These are phyloP conservation scores for Termitomyces titanicus DNA, from an alignment of 768 basidiomycete genomes.

Conservation along the genomic window DNA sequence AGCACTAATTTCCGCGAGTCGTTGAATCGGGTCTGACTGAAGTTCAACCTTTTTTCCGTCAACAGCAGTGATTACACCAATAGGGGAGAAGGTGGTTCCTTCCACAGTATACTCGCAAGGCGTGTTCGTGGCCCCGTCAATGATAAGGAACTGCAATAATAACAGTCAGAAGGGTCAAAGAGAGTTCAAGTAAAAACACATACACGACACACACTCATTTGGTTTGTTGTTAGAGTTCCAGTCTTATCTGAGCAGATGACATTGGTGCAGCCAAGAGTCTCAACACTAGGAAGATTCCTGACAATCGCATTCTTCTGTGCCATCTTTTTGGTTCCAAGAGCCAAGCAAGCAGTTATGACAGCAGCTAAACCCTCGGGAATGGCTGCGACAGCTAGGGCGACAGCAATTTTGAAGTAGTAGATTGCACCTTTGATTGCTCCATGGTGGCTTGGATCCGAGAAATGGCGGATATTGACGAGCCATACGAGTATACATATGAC, in stretches of 20 bases:
- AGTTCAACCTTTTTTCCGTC: slow-evolving; percentile 65
- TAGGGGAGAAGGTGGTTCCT: slow-evolving; percentile 89
- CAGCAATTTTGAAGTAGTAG: slow-evolving; percentile 99
- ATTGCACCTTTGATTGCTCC: slow-evolving; percentile 90
- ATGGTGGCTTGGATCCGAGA: slow-evolving; percentile 92
- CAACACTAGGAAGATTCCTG: slow-evolving; percentile 91
- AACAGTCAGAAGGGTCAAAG: slow-evolving; percentile 4
- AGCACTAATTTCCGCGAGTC: slow-evolving; percentile 87
- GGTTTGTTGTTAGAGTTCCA: slow-evolving; percentile 92
- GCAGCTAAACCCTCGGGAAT: slow-evolving; percentile 99
- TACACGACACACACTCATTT: slow-evolving; percentile 92
- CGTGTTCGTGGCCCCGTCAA: slow-evolving; percentile 48
- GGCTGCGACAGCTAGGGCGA: slow-evolving; percentile 97
- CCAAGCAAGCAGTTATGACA: slow-evolving; percentile 95
- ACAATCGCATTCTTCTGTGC: slow-evolving; percentile 99
- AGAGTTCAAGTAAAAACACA: slow-evolving; percentile 14
- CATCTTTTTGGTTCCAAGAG: slow-evolving; percentile 98
- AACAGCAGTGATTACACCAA: slow-evolving; percentile 66
- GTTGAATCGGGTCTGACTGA: slow-evolving; percentile 67
- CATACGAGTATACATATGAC: slow-evolving; percentile 98
- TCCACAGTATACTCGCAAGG: slow-evolving; percentile 77
- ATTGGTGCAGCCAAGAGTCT: slow-evolving; percentile 96
- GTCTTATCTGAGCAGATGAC: slow-evolving; percentile 99
- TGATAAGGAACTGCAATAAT: slow-evolving; percentile 63
- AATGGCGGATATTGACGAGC: slow-evolving; percentile 96